These are phyloP conservation scores for Bretschneidera sinensis DNA, from an alignment of 345 rosid genomes.

Conservation along the genomic window DNA sequence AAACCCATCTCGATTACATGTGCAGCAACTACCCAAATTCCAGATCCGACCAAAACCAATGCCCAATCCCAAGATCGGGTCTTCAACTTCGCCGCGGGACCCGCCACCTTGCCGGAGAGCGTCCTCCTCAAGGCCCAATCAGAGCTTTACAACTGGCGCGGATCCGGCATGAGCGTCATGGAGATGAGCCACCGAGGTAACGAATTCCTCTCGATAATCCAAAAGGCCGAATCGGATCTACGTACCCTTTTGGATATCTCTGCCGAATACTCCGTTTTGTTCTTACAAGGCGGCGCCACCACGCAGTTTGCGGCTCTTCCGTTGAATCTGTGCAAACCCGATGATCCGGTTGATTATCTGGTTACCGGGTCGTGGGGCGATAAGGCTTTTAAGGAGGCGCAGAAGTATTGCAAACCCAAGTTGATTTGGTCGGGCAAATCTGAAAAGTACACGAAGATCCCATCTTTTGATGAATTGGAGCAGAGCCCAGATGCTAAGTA, in stretches of 20 bases:
- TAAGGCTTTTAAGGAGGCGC: constrained; percentile 77
- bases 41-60: constrained; percentile 17
- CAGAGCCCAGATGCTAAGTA: constrained; percentile 62
- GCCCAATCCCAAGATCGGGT: constrained; percentile 43
- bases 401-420: constrained; percentile 63
- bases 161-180: constrained; percentile 98
- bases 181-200: constrained; percentile 98
- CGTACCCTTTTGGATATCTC: constrained; percentile 63
- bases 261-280: constrained; percentile 62
- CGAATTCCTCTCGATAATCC: constrained; percentile 77
- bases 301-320: constrained; percentile 88
- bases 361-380: constrained; percentile 98
- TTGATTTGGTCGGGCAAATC: constrained; percentile 89
- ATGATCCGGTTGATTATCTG: constrained; percentile 67
- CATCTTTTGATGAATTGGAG: constrained; percentile 48
- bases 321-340: constrained; percentile 56
- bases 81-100: constrained; percentile 92
- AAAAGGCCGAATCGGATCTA: constrained; percentile 88
- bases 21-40: constrained; percentile 32
- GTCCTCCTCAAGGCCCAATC: constrained; percentile 75
- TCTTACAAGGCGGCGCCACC: constrained; percentile 97
- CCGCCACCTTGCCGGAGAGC: constrained; percentile 69
- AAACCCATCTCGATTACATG: constrained; percentile 41
- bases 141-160: constrained; percentile 84
- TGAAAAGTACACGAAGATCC: constrained; percentile 76